A percentile compares a stretch with the other conserved stretches of the same genome.
phyloP scores from a whole-genome alignment of 164 flowering plant species.

The Akebia trifoliata region DNA sequence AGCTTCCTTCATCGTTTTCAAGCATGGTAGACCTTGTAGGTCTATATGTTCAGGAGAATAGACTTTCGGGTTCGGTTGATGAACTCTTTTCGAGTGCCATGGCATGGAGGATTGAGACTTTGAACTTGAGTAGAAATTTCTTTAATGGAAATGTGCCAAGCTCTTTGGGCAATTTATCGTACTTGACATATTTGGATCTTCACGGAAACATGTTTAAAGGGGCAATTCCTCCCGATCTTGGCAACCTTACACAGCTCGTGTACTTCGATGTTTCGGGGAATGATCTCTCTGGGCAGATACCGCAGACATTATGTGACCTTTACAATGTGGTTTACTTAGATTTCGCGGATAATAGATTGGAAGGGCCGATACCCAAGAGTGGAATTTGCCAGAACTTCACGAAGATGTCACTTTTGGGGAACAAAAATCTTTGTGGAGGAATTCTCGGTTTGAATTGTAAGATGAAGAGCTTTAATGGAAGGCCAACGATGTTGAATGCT shows the following conservation, averaged over 20 bases:
- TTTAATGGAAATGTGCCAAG: slow-evolving; percentile 49
- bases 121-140: slow-evolving; percentile 56
- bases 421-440: slow-evolving; percentile 39
- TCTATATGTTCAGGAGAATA: slow-evolving; percentile 59
- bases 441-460: slow-evolving; percentile 28
- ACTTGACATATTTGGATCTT: slow-evolving; percentile 56
- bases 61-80: slow-evolving; percentile 43
- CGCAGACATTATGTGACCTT: slow-evolving; percentile 43
- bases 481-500: slow-evolving; percentile 22
- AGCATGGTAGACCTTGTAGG: slow-evolving; percentile 61
- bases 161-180: slow-evolving; percentile 56
- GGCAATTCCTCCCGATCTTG: slow-evolving; percentile 49
- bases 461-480: slow-evolving; percentile 16
- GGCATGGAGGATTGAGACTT: slow-evolving; percentile 46
- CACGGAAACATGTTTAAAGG: slow-evolving; percentile 55
- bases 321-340: slow-evolving; percentile 30
- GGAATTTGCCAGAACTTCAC: slow-evolving; percentile 55
- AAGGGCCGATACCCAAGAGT: slow-evolving; percentile 49
- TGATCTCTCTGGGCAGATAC: slow-evolving; percentile 51
- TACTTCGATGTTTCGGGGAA: slow-evolving; percentile 59
- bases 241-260: slow-evolving; percentile 50
- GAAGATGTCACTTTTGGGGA: slow-evolving; percentile 35
- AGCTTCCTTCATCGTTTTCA: slow-evolving; percentile 52
- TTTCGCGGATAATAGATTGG: slow-evolving; percentile 47
- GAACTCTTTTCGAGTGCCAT: slow-evolving; percentile 38